A percentile compares a stretch with the other conserved stretches of the same genome.
Conservation (phyloP, 805 yeast genomes). For the Saccharomycopsis babjevae region DNA sequence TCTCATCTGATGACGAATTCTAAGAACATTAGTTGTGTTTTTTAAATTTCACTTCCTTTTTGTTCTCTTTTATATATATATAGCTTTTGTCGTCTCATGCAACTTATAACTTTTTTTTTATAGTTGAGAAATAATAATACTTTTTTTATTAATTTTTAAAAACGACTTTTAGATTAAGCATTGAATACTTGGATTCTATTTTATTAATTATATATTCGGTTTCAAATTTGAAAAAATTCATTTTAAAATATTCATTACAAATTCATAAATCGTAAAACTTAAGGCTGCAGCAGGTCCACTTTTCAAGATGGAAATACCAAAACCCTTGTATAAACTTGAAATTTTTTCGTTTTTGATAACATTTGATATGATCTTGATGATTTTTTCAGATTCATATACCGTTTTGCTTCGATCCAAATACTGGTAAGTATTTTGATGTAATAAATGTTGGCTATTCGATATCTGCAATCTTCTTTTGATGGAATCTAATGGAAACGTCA, state of each 20-base stretch:
- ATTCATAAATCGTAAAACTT: conserved; percentile 17
- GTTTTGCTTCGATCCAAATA: conserved; percentile 2
- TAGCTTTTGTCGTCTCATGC: neutral
- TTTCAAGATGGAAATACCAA: conserved; percentile 14
- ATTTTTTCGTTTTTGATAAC: conserved; percentile 13
- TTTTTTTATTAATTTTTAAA: neutral
- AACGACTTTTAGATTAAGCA: neutral
- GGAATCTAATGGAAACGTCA: conserved; percentile 81
- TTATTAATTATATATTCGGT: neutral
- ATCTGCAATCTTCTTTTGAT: conserved; percentile 72
- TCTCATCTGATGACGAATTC: conserved; percentile 88
- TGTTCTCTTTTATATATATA: neutral
- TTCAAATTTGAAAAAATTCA: neutral
- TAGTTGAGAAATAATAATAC: conserved; percentile 1
- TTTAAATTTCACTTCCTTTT: neutral
- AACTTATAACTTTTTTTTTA: neutral
- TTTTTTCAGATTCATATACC: conserved; percentile 6
- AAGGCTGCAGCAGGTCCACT: conserved; percentile 18
- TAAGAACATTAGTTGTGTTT: conserved; percentile 28
- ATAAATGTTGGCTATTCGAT: conserved; percentile 24
- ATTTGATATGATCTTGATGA: conserved; percentile 1
- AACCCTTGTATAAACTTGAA: conserved; percentile 14
- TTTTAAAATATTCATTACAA: conserved; percentile 9
- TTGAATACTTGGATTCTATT: too few relatives aligned
- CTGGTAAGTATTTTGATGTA: neutral